Conservation (phyloP, 192 early-diverging fungal genomes). For the Phlyctochytrium planicorne region DNA sequence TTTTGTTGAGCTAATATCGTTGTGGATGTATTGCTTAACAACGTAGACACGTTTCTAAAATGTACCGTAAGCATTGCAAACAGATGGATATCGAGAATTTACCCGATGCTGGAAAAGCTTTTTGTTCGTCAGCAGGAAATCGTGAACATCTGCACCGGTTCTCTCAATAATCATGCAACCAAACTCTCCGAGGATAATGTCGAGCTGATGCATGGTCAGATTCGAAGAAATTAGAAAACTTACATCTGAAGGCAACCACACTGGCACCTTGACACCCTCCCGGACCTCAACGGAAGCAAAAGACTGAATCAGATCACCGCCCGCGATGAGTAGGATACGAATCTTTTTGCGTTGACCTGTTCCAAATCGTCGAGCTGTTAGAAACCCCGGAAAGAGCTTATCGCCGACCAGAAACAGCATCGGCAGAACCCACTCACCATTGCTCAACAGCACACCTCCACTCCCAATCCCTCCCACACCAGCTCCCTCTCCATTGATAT, state of each 20-base stretch:
- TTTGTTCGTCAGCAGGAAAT: constrained; percentile 88
- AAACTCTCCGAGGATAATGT: constrained; percentile 85
- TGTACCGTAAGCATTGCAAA: constrained; percentile 7
- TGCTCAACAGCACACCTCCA: not conserved
- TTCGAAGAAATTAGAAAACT: constrained; percentile 23
- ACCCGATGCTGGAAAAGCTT: constrained; percentile 84
- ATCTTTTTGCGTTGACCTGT: constrained; percentile 61
- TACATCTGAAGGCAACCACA: constrained; percentile 65
- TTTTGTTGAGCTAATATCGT: constrained; percentile 97
- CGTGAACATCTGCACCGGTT: constrained; percentile 90
- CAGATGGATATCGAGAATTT: constrained; percentile 15
- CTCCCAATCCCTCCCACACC: not conserved
- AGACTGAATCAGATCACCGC: constrained; percentile 94
- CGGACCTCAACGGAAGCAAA: constrained; percentile 60
- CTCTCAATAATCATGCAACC: constrained; percentile 96
- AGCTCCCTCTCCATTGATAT: constrained; percentile 14
- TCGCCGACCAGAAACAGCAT: no score
- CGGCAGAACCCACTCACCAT: constrained; percentile 2
- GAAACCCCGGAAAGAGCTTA: no score
- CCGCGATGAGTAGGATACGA: constrained; percentile 89
- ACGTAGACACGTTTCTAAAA: constrained; percentile 74
- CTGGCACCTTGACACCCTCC: constrained; percentile 25
- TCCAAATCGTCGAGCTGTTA: no score
- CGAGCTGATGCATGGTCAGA: constrained; percentile 52
- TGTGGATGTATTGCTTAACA: constrained; percentile 95